Conservation (phyloP, 2,329 filamentous ascomycete genomes). For the Fusarium illudens region DNA sequence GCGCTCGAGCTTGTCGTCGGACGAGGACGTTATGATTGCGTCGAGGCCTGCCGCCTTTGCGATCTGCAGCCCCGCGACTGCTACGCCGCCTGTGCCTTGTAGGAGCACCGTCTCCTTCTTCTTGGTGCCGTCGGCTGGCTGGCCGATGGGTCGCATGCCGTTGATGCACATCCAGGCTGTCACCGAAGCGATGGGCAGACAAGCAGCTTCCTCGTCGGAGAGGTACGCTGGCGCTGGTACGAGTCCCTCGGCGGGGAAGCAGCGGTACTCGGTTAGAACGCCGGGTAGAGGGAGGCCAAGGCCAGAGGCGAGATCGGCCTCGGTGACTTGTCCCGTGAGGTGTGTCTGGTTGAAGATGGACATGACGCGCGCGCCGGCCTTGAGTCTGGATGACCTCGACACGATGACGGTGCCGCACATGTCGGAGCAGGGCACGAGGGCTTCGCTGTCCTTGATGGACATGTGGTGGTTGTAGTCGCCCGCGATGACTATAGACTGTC, state of each 20-base stretch:
- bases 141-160: constrained; percentile 63
- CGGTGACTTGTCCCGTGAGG: constrained; percentile 66
- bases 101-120: constrained; percentile 53
- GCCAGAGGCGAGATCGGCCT: constrained; percentile 62
- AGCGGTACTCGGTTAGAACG: constrained; percentile 65
- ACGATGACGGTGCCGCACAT: constrained; percentile 70
- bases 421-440: constrained; percentile 73
- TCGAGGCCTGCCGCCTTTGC: constrained; percentile 60
- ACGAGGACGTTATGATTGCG: constrained; percentile 64
- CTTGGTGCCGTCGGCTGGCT: constrained; percentile 46
- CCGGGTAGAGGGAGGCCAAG: constrained; percentile 69
- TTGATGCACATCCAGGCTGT: constrained; percentile 74
- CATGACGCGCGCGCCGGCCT: constrained; percentile 70
- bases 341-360: constrained; percentile 69
- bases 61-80: constrained; percentile 61
- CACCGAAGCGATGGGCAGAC: constrained; percentile 67
- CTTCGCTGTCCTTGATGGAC: constrained; percentile 50
- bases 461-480: constrained; percentile 74
- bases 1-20: constrained; percentile 58
- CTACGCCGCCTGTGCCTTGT: constrained; percentile 64
- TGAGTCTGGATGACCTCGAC: constrained; percentile 53
- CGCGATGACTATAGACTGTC: constrained; percentile 60
- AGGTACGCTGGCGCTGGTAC: constrained; percentile 66
- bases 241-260: constrained; percentile 65
- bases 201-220: constrained; percentile 66